Percentiles rank a stretch among this genome's conserved stretches.
phyloP scores from a whole-genome alignment of 2,329 filamentous ascomycete species.

The Exserohilum rostratum region DNA sequence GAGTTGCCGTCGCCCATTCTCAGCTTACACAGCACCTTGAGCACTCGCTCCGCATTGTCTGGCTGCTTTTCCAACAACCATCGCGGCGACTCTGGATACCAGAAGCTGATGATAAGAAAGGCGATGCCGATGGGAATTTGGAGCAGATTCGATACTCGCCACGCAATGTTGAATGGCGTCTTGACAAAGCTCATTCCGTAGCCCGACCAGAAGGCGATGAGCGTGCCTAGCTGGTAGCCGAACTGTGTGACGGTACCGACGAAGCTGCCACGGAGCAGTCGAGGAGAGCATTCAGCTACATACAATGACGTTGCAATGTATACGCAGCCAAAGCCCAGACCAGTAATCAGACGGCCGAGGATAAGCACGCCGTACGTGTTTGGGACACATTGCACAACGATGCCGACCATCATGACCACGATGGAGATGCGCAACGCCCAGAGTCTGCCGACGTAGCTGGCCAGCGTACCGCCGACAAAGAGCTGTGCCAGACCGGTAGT shows the following conservation, averaged over 20 bases:
- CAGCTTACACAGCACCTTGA: conserved; percentile 7
- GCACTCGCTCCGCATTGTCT: conserved; percentile 3
- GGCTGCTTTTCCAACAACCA: conserved; percentile 12
- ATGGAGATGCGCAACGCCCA: conserved; percentile 11
- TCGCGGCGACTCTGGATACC: conserved; percentile 1
- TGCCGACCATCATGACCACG: background rate
- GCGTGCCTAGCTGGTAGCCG: conserved; percentile 6
- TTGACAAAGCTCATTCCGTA: conserved; percentile 10
- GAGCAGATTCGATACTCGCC: conserved; percentile 8
- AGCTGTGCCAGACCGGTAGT: conserved; percentile 10
- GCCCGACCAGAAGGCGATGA: conserved; percentile 9
- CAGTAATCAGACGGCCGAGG: conserved; percentile 5
- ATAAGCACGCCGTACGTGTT: conserved; percentile 12
- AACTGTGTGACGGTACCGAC: conserved; percentile 5
- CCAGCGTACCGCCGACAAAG: conserved; percentile 6
- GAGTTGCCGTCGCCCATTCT: conserved; percentile 8
- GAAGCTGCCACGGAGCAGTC: conserved; percentile 4
- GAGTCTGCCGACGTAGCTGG: background rate
- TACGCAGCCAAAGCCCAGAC: conserved; percentile 12
- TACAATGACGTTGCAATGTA: conserved; percentile 12
- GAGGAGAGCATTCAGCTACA: conserved; percentile 2
- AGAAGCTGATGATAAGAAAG: conserved; percentile 8
- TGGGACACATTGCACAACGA: conserved; percentile 7
- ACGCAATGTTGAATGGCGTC: conserved; percentile 8
- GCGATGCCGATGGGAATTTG: conserved; percentile 6